Evolutionary conservation across 352 stramenopile genomes (phyloP), one percentile per base, ranked within the genome.

Genomic region (Phytophthora pistaciae): DNA sequence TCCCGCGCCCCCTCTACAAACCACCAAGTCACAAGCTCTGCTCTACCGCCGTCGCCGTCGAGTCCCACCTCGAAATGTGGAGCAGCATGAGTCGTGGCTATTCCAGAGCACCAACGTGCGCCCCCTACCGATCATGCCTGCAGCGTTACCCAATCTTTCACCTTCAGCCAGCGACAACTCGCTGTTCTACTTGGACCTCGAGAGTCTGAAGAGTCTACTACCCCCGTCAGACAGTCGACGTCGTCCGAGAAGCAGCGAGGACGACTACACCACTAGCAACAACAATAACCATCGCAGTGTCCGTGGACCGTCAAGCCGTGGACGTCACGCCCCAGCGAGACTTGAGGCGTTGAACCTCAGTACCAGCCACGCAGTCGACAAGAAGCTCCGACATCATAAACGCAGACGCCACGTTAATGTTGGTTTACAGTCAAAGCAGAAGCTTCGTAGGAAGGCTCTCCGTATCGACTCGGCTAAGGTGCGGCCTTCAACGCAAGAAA

Each of bases 151-250:
- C 16, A 68, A 58, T 59, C 62, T 79, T n/a, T 68, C 67, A 10
- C 9, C 66, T 16, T 74, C 68, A 53, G 18, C 54, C 3, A 72
- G 63, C 25, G 63, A 79, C 6, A 82, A 53, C 40, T 76, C 76
- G n/a, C 67, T 85, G 18, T 94, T 94, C 49, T 92, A 91, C 73
- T 66, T 94, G 54, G 83, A 94, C 21, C 70, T 85, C 44, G 67
- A 91, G 23, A 90, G 80, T 36, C 74, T 94, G 20, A 87, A 85
- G 42, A 90, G 78, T 49, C 73, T 94, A 25, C 46, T 92, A 1
- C 84, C 84, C 25, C 74, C 53, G 18, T 61, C 61, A 20, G 60
- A 70, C 20, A 5, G n/a, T 40, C 44, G 68, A 50, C 27, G 56
- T 67, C 69, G 69, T n/a, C 64, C 72, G 6, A 72, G 40, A 56